Evolutionary conservation across 306 rosid species (phyloP).

Genomic region (Gastrolobium villosum): DNA sequence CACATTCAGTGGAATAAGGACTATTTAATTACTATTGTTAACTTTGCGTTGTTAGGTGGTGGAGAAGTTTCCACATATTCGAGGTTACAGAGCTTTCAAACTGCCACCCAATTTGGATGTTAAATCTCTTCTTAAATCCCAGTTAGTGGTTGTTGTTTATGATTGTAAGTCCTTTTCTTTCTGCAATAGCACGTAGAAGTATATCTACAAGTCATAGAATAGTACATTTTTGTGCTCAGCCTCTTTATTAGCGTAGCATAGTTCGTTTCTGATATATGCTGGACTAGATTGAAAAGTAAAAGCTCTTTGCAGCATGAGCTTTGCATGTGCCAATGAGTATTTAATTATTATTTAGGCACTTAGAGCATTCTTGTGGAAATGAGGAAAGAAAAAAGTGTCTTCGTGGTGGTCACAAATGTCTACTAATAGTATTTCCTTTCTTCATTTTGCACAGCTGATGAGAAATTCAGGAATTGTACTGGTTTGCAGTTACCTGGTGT

Average conservation of each 20-base stretch:
- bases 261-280: slow-evolving; percentile 30
- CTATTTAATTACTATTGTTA: slow-evolving; percentile 25
- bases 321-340: slow-evolving; percentile 16
- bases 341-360: background rate
- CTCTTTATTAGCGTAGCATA: slow-evolving; percentile 23
- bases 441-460: slow-evolving; percentile 67
- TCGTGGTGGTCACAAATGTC: slow-evolving; percentile 11
- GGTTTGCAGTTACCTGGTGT: slow-evolving; percentile 95
- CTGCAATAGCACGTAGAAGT: slow-evolving; percentile 20
- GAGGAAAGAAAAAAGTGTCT: background rate
- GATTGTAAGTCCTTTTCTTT: slow-evolving; percentile 63
- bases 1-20: slow-evolving; percentile 14
- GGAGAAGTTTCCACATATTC: slow-evolving; percentile 85
- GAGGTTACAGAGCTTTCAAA: slow-evolving; percentile 68
- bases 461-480: slow-evolving; percentile 74
- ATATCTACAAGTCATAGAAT: slow-evolving; percentile 9
- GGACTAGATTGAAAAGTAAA: slow-evolving; percentile 2
- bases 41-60: slow-evolving; percentile 65
- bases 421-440: slow-evolving; percentile 40
- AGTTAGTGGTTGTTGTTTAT: slow-evolving; percentile 70
- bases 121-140: slow-evolving; percentile 77
- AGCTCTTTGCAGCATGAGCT: slow-evolving; percentile 21
- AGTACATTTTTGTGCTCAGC: slow-evolving; percentile 24
- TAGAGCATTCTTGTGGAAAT: slow-evolving; percentile 1
- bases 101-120: slow-evolving; percentile 68